Percentiles rank a stretch among this genome's conserved stretches.
These are phyloP conservation scores for Ceratobasidium sp. DNA, from an alignment of 1,284 basidiomycete genomes.

Conservation along the genomic window DNA sequence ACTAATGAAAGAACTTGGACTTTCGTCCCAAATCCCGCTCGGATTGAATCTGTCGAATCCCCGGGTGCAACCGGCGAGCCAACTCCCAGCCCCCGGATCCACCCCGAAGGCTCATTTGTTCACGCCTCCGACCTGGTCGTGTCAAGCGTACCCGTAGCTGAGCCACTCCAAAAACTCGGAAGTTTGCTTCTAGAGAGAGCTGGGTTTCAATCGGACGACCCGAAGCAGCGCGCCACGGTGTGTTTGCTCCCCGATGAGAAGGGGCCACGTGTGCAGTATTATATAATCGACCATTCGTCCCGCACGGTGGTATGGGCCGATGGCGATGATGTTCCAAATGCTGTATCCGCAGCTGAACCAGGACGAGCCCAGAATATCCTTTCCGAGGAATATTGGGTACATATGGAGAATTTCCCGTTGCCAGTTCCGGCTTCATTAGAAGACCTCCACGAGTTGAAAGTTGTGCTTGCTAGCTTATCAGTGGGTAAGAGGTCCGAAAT, in stretches of 20 bases:
- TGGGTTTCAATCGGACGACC: background rate
- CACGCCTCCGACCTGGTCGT: background rate
- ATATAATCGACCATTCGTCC: background rate
- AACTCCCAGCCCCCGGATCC: background rate
- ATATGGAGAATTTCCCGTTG: background rate
- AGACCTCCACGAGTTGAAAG: background rate
- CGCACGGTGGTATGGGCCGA: background rate
- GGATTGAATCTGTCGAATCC: background rate
- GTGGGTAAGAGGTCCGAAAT: background rate
- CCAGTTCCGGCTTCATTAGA: background rate
- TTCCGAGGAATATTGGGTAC: background rate
- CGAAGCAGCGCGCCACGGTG: background rate
- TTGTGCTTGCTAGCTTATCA: background rate
- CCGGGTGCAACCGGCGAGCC: background rate
- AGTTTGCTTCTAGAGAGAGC: background rate
- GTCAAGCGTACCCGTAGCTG: background rate
- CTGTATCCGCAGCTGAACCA: background rate
- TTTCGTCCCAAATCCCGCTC: background rate
- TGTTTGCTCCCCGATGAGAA: background rate
- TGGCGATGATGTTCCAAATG: background rate
- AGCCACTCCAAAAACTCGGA: background rate
- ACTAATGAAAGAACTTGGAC: background rate
- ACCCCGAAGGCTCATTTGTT: slow-evolving; percentile 6
- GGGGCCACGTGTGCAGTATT: background rate
- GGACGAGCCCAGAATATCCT: background rate